Evolutionary conservation across 495 filamentous ascomycete species (phyloP).

Genomic region (Acidomyces sp.): DNA sequence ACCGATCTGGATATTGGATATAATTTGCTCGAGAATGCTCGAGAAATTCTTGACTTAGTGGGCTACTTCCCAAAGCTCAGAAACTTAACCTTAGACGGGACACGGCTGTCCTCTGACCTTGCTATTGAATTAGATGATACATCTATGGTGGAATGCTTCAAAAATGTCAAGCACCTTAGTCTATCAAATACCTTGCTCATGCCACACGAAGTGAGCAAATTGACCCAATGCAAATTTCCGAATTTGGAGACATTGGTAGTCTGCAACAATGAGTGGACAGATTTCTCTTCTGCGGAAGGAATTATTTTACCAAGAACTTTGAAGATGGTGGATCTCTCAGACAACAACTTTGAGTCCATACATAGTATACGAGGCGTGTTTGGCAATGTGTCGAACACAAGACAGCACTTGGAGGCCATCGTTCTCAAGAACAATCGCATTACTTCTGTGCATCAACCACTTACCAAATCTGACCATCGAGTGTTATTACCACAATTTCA

Average conservation of each 20-base stretch:
- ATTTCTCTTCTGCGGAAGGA: no score
- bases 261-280: conserved; percentile 38
- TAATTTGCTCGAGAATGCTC: conserved; percentile 59
- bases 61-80: conserved; percentile 46
- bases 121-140: no score
- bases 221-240: conserved; percentile 40
- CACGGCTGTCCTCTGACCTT: no score
- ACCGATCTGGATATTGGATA: conserved; percentile 74
- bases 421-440: conserved; percentile 36
- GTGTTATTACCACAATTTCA: conserved; percentile 13
- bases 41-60: conserved; percentile 57
- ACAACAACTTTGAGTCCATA: conserved; percentile 57
- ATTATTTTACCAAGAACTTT: conserved; percentile 34
- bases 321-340: conserved; percentile 55
- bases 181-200: conserved; percentile 59
- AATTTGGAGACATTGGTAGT: conserved; percentile 43
- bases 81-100: conserved; percentile 51
- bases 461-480: no score
- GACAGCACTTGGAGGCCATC: conserved; percentile 42
- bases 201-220: no score
- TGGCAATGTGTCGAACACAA: no score
- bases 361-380: conserved; percentile 32
- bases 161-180: conserved; percentile 53
- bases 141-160: no score
- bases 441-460: neutral